Conservation (phyloP, 2,329 filamentous ascomycete genomes). For the Trichoderma semiorbis region DNA sequence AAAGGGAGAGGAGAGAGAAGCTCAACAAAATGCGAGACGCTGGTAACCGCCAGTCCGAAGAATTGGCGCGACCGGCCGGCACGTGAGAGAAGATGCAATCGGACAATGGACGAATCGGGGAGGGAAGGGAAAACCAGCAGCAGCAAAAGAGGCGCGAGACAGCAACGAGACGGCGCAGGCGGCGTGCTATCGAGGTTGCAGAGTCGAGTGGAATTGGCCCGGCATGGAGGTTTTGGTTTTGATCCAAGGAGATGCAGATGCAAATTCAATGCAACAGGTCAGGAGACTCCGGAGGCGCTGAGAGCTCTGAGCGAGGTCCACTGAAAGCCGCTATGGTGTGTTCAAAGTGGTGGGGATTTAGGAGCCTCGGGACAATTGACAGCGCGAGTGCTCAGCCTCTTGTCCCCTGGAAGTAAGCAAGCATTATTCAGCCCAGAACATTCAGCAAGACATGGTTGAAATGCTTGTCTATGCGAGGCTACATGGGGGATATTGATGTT, state of each 20-base stretch:
- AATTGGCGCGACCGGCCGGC: constrained; percentile 15
- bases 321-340: constrained; percentile 8
- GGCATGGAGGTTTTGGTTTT: not conserved
- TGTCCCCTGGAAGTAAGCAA: not conserved
- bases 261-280: not conserved
- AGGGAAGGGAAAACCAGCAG: not conserved
- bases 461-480: not conserved
- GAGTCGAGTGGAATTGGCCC: not conserved
- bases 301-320: constrained; percentile 1
- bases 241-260: not conserved
- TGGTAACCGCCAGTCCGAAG: constrained; percentile 1
- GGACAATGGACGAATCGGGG: not conserved
- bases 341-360: constrained; percentile 6
- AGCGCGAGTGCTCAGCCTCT: constrained; percentile 11
- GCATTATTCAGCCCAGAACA: not conserved
- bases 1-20: not conserved
- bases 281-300: constrained; percentile 10
- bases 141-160: not conserved
- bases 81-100: constrained; percentile 11
- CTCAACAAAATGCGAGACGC: constrained; percentile 2
- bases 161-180: not conserved
- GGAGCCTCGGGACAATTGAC: constrained; percentile 14
- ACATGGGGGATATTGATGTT: not conserved
- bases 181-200: not conserved
- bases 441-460: not conserved